Conservation (phyloP, 768 basidiomycete species). For the Tricholoma furcatifolium region DNA sequence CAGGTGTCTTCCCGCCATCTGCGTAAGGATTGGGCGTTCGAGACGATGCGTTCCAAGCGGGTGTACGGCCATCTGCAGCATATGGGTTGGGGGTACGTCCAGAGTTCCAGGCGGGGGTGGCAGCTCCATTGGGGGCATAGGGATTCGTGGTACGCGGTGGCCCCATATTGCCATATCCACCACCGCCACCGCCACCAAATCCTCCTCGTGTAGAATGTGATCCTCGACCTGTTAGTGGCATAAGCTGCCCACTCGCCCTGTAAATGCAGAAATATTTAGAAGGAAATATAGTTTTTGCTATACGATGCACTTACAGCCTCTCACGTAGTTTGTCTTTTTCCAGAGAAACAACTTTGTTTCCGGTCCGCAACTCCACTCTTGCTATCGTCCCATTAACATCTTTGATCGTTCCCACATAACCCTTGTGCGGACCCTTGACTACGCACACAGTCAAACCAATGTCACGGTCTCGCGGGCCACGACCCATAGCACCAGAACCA, state of each 20-base stretch:
- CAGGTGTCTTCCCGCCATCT: constrained; percentile 60
- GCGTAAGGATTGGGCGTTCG: constrained; percentile 73
- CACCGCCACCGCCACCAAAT: constrained; percentile 8
- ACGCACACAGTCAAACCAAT: constrained; percentile 80
- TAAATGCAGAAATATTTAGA: background rate
- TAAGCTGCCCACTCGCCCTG: constrained; percentile 57
- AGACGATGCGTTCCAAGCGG: constrained; percentile 54
- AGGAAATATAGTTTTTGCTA: background rate
- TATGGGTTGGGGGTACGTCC: constrained; percentile 74
- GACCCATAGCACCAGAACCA: constrained; percentile 72
- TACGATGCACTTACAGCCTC: constrained; percentile 53
- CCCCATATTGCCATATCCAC: constrained; percentile 7
- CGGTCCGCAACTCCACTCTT: constrained; percentile 88
- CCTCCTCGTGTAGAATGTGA: constrained; percentile 10
- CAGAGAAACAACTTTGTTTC: constrained; percentile 85
- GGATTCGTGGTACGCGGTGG: constrained; percentile 33
- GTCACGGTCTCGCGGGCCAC: constrained; percentile 79
- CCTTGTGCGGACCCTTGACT: constrained; percentile 87
- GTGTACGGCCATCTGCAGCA: constrained; percentile 52
- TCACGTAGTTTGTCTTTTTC: constrained; percentile 77
- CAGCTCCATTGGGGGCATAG: constrained; percentile 28
- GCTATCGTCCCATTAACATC: constrained; percentile 88
- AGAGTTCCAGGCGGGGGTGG: constrained; percentile 23
- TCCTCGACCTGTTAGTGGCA: constrained; percentile 41
- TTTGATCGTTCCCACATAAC: constrained; percentile 89